A percentile compares a stretch with the other conserved stretches of the same genome.
These are phyloP conservation scores for Rhynchospora pubera DNA, from an alignment of 176 grass and related monocot species.

Conservation along the genomic window DNA sequence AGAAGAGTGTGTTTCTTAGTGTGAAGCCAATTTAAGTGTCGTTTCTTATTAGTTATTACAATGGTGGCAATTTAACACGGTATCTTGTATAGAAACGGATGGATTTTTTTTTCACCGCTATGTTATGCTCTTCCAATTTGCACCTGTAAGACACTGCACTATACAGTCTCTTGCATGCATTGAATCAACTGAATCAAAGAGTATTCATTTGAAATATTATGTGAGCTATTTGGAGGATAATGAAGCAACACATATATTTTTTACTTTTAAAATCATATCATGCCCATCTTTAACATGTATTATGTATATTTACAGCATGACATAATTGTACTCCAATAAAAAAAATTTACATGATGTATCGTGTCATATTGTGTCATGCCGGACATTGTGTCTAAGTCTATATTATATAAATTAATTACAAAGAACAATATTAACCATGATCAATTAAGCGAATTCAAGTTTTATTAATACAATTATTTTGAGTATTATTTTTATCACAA, in stretches of 20 bases:
- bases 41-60: background rate
- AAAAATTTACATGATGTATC: too few relatives aligned
- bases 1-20: background rate
- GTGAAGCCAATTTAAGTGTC: background rate
- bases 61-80: conserved; percentile 11
- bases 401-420: too few relatives aligned
- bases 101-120: background rate
- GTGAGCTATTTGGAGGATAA: background rate
- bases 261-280: too few relatives aligned
- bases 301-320: too few relatives aligned
- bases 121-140: background rate
- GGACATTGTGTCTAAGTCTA: too few relatives aligned
- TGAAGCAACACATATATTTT: background rate
- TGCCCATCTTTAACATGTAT: too few relatives aligned
- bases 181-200: too few relatives aligned
- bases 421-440: too few relatives aligned
- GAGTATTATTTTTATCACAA: background rate
- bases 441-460: background rate
- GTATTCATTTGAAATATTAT: background rate
- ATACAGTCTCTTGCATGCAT: background rate
- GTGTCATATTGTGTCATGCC: too few relatives aligned
- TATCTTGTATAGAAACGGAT: background rate
- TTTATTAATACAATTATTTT: background rate
- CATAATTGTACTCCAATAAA: too few relatives aligned
- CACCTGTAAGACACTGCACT: background rate